Conservation (phyloP, 2,329 filamentous ascomycete species). For the Colletotrichum sp. region DNA sequence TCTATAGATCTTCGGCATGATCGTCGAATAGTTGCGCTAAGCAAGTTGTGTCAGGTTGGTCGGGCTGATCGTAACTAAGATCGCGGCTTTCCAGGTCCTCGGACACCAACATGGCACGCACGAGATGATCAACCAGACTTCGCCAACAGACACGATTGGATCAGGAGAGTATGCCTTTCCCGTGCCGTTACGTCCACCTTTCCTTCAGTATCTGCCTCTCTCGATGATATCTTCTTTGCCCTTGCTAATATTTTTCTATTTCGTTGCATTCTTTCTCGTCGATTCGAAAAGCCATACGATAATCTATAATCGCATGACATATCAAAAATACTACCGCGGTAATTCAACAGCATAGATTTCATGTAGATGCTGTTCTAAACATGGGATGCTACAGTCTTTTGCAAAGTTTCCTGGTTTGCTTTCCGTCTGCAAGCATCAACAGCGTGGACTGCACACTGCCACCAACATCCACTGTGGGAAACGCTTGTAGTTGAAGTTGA, state of each 20-base stretch:
- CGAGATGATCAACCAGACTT: background rate
- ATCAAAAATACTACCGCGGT: background rate
- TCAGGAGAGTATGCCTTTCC: background rate
- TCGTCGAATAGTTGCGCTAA: background rate
- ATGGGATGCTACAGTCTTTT: background rate
- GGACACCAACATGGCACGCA: background rate
- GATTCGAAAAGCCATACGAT: background rate
- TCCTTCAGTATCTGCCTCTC: background rate
- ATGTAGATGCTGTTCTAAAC: background rate
- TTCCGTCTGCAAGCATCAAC: background rate
- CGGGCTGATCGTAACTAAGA: background rate
- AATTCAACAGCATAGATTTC: accelerated
- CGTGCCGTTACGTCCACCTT: background rate
- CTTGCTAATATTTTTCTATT: background rate
- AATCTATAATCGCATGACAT: accelerated
- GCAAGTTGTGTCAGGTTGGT: background rate
- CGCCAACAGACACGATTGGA: background rate
- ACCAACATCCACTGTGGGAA: background rate
- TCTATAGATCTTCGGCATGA: background rate
- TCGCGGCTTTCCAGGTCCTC: background rate
- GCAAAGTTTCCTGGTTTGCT: accelerated
- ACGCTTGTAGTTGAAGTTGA: background rate
- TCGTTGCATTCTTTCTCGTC: background rate
- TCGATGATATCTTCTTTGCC: accelerated
- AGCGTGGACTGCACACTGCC: background rate